phyloP scores from a whole-genome alignment of 306 rosid species.

The Dryas octopetala region DNA sequence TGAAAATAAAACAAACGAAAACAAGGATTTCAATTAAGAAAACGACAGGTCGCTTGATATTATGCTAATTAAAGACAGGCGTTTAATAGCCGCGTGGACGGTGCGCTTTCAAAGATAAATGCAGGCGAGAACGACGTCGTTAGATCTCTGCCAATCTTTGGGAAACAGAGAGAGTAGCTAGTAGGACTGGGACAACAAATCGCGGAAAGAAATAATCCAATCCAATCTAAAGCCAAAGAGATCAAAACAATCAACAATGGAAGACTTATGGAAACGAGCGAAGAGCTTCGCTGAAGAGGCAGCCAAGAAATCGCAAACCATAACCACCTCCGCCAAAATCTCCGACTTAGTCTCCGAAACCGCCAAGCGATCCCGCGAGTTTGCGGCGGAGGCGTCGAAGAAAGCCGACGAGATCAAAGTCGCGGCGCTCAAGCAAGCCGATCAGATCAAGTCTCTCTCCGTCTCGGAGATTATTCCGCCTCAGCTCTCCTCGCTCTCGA shows the following conservation, averaged over 20 bases:
- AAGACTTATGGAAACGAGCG: conserved; percentile 86
- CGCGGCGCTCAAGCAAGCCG: conserved; percentile 81
- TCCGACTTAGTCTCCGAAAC: conserved; percentile 94
- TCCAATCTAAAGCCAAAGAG: background rate
- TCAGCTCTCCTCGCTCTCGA: conserved; percentile 52
- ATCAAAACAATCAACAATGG: conserved; percentile 47
- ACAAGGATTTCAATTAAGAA: background rate
- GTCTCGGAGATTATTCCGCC: conserved; percentile 76
- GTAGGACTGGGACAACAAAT: background rate
- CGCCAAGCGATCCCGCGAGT: conserved; percentile 81
- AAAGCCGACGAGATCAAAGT: conserved; percentile 75
- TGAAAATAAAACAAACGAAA: too few relatives aligned
- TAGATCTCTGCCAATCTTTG: background rate
- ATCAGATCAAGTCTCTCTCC: conserved; percentile 76
- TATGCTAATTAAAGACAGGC: background rate
- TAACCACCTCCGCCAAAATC: conserved; percentile 56
- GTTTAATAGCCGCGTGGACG: background rate
- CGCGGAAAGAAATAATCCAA: background rate
- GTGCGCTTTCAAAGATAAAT: background rate
- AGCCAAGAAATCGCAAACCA: conserved; percentile 71
- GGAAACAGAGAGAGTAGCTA: background rate
- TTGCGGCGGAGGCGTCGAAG: conserved; percentile 96
- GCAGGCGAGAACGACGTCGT: background rate
- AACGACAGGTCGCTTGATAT: background rate
- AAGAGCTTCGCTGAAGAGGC: conserved; percentile 91